A percentile compares a stretch with the other conserved stretches of the same genome.
phyloP scores from a whole-genome alignment of 768 basidiomycete species.

The Hortiboletus campestris region DNA sequence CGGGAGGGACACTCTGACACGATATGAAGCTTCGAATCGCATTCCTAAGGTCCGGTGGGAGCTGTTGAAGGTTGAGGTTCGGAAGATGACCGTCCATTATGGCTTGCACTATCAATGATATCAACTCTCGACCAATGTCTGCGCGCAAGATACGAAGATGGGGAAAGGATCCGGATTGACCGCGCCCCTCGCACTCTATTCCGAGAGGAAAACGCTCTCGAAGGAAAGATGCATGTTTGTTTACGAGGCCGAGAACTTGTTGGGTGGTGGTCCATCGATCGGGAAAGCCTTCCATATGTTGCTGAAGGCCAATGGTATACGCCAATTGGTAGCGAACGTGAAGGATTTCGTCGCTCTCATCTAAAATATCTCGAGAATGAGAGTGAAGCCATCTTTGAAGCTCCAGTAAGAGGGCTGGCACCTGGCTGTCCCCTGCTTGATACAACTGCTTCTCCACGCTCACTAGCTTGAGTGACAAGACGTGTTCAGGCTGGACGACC shows the following conservation, averaged over 20 bases:
- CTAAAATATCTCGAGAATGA: conserved; percentile 28
- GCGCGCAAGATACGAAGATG: conserved; percentile 21
- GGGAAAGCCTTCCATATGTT: conserved; percentile 28
- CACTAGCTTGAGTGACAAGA: conserved; percentile 51
- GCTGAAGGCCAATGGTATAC: conserved; percentile 35
- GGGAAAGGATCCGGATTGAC: conserved; percentile 21
- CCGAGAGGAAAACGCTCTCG: background rate
- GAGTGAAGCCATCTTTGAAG: conserved; percentile 28
- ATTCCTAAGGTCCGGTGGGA: background rate
- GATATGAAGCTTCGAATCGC: conserved; percentile 27
- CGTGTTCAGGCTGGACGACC: conserved; percentile 52
- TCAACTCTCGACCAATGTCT: conserved; percentile 9
- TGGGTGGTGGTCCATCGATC: conserved; percentile 36
- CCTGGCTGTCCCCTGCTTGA: background rate
- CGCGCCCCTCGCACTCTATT: conserved; percentile 20
- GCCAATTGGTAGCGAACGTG: conserved; percentile 38
- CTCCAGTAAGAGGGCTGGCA: conserved; percentile 23
- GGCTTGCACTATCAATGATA: conserved; percentile 11
- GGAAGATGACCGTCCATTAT: conserved; percentile 17
- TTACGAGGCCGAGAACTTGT: conserved; percentile 29
- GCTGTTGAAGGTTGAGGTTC: conserved; percentile 15
- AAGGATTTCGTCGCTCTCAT: conserved; percentile 34
- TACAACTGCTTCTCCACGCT: conserved; percentile 37
- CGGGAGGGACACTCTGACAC: background rate
- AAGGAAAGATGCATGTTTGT: conserved; percentile 13